Base-by-base conservation (phyloP, 352 stramenopile species). In the Phytophthora ramorum region DNA sequence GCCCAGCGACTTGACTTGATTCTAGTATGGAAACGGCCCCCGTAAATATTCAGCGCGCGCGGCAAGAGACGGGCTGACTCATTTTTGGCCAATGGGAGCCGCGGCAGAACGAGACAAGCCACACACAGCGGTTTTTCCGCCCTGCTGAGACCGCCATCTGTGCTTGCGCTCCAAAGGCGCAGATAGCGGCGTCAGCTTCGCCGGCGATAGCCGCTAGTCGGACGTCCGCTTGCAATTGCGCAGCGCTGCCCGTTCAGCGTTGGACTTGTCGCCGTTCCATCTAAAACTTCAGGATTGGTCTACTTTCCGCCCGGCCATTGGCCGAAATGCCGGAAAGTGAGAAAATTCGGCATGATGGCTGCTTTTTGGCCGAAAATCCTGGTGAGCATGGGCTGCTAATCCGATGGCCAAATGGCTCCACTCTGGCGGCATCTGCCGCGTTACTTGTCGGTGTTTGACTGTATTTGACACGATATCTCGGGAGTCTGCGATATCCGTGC, bases 11-110 rank as follows among this genome's bases (percentile, higher is more conserved):
- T 14, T 63, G 10, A 72, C 51, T 63, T 9, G 37, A 17, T 16
- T 43, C 16, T 20, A 51, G 30, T 65, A 65, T 69, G 52, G 34
- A 69, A 72, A 68, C 49, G 56, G 41, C 38, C 59, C 28, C 1
- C 24, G 30, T 28, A 67, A 73, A 73, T 70, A 73, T 73, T 73
- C 60, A 73, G 65, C 59, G 32, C 59, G 47, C 26, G 19, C 16
- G 8, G 20, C 34, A 47, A 69, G 53, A 61, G 66, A 58, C 52
- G 41, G 52, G 35, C 17, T 6, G 1, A 1, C 4, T 7, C 0
- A 8, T 38, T 72, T 64, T 69, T 30, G 45, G 34, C 59, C 65
- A 73, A 73, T 73, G 37, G 19, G 7, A 19, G 3, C 6, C 5
- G 24, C 14, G 14, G 7, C 16, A 9, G 34, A n/a, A 32, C 49